Evolutionary conservation across 805 yeast genomes (phyloP).

Genomic region (Isabelozyma heimii): DNA sequence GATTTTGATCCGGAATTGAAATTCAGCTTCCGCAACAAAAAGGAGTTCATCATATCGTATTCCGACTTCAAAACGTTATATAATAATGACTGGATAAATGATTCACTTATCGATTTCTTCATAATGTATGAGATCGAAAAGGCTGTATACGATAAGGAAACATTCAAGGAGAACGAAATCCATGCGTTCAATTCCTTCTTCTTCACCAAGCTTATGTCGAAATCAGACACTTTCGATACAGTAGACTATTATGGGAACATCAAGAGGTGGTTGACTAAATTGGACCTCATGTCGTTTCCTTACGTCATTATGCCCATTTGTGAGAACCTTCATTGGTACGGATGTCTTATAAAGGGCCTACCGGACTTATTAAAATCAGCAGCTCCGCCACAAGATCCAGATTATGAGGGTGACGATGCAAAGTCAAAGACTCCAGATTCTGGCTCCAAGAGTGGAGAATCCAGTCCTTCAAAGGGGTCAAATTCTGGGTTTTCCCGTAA

Average conservation of each 20-base stretch:
- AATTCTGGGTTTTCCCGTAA: slow-evolving; percentile 6
- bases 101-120: slow-evolving; percentile 82
- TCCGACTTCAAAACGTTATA: slow-evolving; percentile 78
- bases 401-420: neutral
- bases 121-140: slow-evolving; percentile 53
- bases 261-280: slow-evolving; percentile 73
- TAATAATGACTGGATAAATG: slow-evolving; percentile 87
- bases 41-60: slow-evolving; percentile 54
- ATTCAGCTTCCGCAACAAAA: slow-evolving; percentile 52
- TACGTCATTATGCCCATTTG: slow-evolving; percentile 79
- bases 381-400: slow-evolving; percentile 1
- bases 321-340: slow-evolving; percentile 83
- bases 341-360: slow-evolving; percentile 65
- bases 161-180: slow-evolving; percentile 36
- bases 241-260: slow-evolving; percentile 56
- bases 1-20: slow-evolving; percentile 46
- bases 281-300: slow-evolving; percentile 55
- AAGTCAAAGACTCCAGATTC: neutral
- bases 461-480: slow-evolving; percentile 5
- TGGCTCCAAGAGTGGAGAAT: neutral
- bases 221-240: slow-evolving; percentile 10
- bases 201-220: slow-evolving; percentile 57
- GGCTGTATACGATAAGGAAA: slow-evolving; percentile 18
- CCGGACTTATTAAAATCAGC: slow-evolving; percentile 25
- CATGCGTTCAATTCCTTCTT: slow-evolving; percentile 81